phyloP scores from a whole-genome alignment of 2,329 filamentous ascomycete species.

The Verticillium nubilum region DNA sequence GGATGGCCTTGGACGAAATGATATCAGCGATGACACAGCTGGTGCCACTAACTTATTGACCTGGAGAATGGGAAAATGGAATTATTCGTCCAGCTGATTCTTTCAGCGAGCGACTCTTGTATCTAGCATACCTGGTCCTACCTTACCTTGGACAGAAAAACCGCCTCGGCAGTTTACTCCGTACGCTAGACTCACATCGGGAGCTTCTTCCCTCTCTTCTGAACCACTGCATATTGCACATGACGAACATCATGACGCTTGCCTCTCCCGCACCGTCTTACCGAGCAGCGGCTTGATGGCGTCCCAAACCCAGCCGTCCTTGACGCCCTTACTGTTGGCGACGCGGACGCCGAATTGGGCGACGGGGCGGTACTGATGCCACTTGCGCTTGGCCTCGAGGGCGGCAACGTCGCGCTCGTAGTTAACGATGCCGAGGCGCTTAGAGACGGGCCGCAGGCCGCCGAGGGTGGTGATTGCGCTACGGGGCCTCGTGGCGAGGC shows the following conservation, averaged over 20 bases:
- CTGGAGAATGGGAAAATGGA: no score
- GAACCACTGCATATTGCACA: no score
- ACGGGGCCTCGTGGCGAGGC: conserved; percentile 48
- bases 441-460: conserved; percentile 23
- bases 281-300: conserved; percentile 26
- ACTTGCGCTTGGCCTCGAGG: conserved; percentile 27
- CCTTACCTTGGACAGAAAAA: no score
- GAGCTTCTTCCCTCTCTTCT: no score
- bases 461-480: conserved; percentile 36
- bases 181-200: no score
- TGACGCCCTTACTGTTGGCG: conserved; percentile 21
- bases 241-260: not conserved
- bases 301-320: conserved; percentile 36
- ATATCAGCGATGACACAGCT: no score
- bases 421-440: conserved; percentile 34
- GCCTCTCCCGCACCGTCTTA: conserved; percentile 12
- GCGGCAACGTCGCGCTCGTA: conserved; percentile 27
- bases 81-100: no score
- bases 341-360: conserved; percentile 32
- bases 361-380: conserved; percentile 35
- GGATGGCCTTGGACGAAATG: no score
- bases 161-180: no score
- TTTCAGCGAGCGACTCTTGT: no score
- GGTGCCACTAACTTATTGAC: no score
- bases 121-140: no score